Percentiles rank a stretch among this genome's conserved stretches.
These are phyloP conservation scores for Fragaria nilgerrensis DNA, from an alignment of 306 rosid genomes.

Conservation along the genomic window DNA sequence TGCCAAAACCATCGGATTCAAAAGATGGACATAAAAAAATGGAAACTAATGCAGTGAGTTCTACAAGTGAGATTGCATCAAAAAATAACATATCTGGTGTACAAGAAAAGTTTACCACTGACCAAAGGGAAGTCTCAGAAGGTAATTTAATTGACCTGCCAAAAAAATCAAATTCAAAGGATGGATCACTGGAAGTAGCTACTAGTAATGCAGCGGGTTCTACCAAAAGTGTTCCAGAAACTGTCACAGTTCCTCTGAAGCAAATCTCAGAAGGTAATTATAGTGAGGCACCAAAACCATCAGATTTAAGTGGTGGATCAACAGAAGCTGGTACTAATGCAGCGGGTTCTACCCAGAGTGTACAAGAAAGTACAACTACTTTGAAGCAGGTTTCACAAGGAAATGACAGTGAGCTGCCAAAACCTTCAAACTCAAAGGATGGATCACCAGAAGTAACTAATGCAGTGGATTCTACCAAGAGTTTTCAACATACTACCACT, in stretches of 20 bases:
- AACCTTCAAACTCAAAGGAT: neutral
- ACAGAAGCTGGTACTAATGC: conserved; percentile 28
- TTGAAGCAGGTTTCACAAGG: neutral
- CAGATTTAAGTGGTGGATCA: conserved; percentile 21
- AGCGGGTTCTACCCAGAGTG: conserved; percentile 26
- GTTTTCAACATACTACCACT: neutral
- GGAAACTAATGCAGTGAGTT: neutral
- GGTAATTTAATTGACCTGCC: neutral
- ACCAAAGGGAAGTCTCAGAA: neutral
- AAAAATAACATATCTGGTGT: neutral
- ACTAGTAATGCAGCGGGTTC: neutral
- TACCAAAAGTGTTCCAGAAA: conserved; percentile 21
- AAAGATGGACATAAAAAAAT: neutral
- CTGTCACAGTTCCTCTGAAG: conserved; percentile 5
- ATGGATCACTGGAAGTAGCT: neutral
- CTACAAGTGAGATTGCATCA: neutral
- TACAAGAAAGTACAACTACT: conserved; percentile 20
- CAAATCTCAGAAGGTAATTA: conserved; percentile 32
- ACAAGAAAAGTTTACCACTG: neutral
- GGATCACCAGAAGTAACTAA: neutral
- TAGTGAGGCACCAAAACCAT: conserved; percentile 31
- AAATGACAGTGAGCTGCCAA: neutral
- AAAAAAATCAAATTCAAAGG: neutral
- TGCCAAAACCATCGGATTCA: neutral
- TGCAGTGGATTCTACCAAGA: neutral